phyloP scores from a whole-genome alignment of 257 asterid genomes.

The Solanum peruvianum region DNA sequence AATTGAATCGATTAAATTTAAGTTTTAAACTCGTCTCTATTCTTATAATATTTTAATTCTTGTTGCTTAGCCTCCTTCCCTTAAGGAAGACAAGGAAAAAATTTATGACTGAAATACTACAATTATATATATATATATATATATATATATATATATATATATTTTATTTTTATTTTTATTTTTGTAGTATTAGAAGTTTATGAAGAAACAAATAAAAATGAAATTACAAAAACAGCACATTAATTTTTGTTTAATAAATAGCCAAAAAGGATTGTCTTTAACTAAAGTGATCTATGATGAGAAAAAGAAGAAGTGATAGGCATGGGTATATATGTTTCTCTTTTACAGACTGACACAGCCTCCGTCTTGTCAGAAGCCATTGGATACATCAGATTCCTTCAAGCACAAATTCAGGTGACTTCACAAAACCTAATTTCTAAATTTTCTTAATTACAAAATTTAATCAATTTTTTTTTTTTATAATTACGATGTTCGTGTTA shows the following conservation, averaged over 20 bases:
- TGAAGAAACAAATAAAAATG: slow-evolving; percentile 22
- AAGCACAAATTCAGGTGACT: slow-evolving; percentile 61
- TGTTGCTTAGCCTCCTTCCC: not conserved
- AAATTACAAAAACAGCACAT: not conserved
- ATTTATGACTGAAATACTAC: not conserved
- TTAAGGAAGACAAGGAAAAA: not conserved
- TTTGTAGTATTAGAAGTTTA: not conserved
- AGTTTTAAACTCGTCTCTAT: not conserved
- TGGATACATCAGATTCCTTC: slow-evolving; percentile 90
- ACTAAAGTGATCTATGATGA: slow-evolving; percentile 1
- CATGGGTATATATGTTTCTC: slow-evolving; percentile 19
- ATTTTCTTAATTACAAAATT: too few species aligned
- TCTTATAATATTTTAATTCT: not conserved
- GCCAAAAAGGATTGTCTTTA: slow-evolving; percentile 15
- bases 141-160: too few species aligned
- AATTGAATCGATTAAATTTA: not conserved
- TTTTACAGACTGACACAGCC: slow-evolving; percentile 99
- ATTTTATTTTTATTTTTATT: too few species aligned
- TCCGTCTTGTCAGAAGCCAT: slow-evolving; percentile 95
- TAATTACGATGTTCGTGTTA: not conserved
- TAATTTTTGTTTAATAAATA: not conserved
- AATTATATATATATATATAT: not conserved
- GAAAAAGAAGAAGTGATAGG: slow-evolving; percentile 17
- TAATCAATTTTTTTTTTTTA: too few species aligned
- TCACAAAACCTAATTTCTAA: not conserved